Evolutionary conservation across 192 early-diverging fungal species (phyloP).

Genomic region (Backusella sp.): DNA sequence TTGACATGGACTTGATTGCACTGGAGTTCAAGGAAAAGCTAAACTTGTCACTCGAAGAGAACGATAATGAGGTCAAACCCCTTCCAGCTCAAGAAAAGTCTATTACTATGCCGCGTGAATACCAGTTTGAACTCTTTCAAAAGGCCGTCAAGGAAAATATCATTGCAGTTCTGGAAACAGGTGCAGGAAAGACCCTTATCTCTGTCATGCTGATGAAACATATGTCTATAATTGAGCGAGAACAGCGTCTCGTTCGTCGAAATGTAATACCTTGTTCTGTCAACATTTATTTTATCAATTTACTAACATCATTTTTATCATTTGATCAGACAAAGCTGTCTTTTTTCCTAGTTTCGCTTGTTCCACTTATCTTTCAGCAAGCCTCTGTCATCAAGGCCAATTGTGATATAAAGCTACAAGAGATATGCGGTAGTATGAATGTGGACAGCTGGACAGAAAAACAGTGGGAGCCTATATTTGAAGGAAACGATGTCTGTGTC

Average conservation of each 20-base stretch:
- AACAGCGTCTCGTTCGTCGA: slow-evolving; percentile 24
- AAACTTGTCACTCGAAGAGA: background rate
- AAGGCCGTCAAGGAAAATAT: slow-evolving; percentile 70
- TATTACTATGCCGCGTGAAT: slow-evolving; percentile 59
- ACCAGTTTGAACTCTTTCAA: slow-evolving; percentile 78
- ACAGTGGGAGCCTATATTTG: slow-evolving; percentile 59
- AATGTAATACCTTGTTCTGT: slow-evolving; percentile 30
- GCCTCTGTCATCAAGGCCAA: slow-evolving; percentile 69
- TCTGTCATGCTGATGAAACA: slow-evolving; percentile 86
- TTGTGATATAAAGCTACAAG: slow-evolving; percentile 56
- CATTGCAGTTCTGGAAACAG: slow-evolving; percentile 90
- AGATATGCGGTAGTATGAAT: slow-evolving; percentile 65
- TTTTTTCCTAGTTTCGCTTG: slow-evolving; percentile 83
- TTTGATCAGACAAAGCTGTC: slow-evolving; percentile 41
- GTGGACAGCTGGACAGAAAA: slow-evolving; percentile 56
- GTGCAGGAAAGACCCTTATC: slow-evolving; percentile 92
- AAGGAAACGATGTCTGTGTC: slow-evolving; percentile 67
- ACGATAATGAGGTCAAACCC: background rate
- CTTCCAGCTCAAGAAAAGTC: background rate
- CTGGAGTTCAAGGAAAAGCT: slow-evolving; percentile 8
- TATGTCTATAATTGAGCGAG: slow-evolving; percentile 47
- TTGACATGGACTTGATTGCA: background rate
- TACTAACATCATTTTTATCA: background rate
- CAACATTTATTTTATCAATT: no score
- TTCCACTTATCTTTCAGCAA: slow-evolving; percentile 87